Base-by-base conservation (phyloP, 2,329 filamentous ascomycete genomes). In the Lachnellula occidentalis region DNA sequence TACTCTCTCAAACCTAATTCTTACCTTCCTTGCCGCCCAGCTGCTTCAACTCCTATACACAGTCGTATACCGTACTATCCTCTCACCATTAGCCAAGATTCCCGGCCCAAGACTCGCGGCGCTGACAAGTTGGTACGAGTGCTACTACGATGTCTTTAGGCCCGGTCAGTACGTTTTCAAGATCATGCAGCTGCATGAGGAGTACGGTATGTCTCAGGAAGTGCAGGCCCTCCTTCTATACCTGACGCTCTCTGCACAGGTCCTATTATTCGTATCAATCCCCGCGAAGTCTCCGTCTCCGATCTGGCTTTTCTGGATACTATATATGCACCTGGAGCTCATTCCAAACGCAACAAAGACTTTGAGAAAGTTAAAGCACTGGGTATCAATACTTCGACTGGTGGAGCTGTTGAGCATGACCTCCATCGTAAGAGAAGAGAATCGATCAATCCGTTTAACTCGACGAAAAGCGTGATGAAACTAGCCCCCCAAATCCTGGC, bases 51-150 rank as follows among this genome's bases (percentile, higher is more conserved):
- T 42, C 39, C 17, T 42, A 8, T 42, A 17, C n/a, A 9, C 17
- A 19, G 14, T 21, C 8, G 15, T 48, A 5, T 47, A 53, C 22
- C 39, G 50, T 7, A 17, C 55, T 17, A 54, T 42, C 27, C 34
- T 57, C n/a, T 37, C 34, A 15, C 57, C 59, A 15, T 42, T 61
- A 15, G 37, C 57, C 6, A 34, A 48, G 12, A 48, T 61, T 24
- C 61, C 61, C 12, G 61, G 59, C 4, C 59, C 59, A n/a, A 56
- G 57, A 22, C 22, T 61, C 19, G 59, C 59, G 19, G 59, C 53
- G 1, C 4, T 48, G 6, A 48, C 45, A 9, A 21, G 15, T 17
- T 45, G 27, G 37, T 48, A 53, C 24, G 34, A 53, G 24, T 45
- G 36, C n/a, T 53, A 53, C 27, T 53, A 48, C 31, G 45, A 53